phyloP scores from a whole-genome alignment of 148 eudicot species.

The Oxyria digyna region DNA sequence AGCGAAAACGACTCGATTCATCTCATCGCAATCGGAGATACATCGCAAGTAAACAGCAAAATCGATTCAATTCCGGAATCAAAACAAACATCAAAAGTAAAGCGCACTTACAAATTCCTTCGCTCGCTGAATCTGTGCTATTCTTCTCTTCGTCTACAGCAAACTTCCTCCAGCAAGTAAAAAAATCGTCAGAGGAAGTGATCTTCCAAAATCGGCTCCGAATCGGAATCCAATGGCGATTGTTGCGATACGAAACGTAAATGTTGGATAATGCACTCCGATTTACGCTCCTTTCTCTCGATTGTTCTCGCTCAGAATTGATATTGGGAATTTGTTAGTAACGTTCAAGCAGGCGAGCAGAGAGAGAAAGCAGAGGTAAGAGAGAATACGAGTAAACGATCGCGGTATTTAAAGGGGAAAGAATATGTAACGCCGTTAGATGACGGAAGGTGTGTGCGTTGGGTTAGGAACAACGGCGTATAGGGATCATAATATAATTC shows the following conservation, averaged over 20 bases:
- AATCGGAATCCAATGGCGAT: neutral
- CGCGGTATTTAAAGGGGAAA: constrained; percentile 21
- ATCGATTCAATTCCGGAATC: neutral
- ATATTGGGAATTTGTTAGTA: neutral
- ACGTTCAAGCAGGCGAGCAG: neutral
- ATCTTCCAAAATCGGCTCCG: neutral
- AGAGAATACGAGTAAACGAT: constrained; percentile 17
- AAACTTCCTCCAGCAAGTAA: neutral
- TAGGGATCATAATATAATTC: neutral
- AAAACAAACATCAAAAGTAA: neutral
- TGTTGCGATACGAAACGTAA: neutral
- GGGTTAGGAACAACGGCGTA: neutral
- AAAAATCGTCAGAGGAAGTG: neutral
- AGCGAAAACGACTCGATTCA: neutral
- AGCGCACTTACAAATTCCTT: constrained; percentile 1
- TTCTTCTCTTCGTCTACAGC: neutral
- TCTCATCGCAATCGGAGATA: neutral
- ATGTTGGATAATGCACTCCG: constrained; percentile 3
- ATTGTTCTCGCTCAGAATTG: neutral
- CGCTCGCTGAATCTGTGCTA: neutral
- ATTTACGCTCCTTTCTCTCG: neutral
- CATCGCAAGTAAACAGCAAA: neutral
- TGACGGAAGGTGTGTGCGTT: constrained; percentile 1
- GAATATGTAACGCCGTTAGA: neutral
- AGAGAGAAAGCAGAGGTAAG: constrained; percentile 1